Percentiles rank a stretch among this genome's conserved stretches.
These are phyloP conservation scores for Balakata baccata DNA, from an alignment of 345 rosid genomes.

Conservation along the genomic window DNA sequence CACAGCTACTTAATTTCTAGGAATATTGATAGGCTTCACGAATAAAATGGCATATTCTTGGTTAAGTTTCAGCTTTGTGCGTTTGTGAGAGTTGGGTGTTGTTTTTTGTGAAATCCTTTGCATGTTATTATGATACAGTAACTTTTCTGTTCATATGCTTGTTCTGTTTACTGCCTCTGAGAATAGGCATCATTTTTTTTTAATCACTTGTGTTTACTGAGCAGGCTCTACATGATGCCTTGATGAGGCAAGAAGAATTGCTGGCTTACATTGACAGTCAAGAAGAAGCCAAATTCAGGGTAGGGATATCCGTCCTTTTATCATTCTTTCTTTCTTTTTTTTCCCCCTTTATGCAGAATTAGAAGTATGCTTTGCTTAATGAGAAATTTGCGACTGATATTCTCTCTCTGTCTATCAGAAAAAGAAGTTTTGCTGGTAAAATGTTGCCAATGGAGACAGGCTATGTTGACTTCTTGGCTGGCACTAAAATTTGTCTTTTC, in stretches of 20 bases:
- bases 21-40: background rate
- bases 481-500: slow-evolving; percentile 3
- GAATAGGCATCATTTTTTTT: background rate
- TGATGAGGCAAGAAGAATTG: slow-evolving; percentile 78
- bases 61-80: background rate
- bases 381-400: slow-evolving; percentile 3
- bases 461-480: background rate
- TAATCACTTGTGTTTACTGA: background rate
- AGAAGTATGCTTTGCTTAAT: background rate
- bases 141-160: background rate
- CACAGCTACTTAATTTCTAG: background rate
- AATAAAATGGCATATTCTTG: too few relatives aligned
- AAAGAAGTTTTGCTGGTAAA: slow-evolving; percentile 53
- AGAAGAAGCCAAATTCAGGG: slow-evolving; percentile 55
- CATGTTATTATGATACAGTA: background rate
- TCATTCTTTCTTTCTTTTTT: background rate
- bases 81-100: background rate
- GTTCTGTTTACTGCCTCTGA: background rate
- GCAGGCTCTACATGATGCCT: slow-evolving; percentile 82
- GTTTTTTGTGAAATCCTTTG: background rate
- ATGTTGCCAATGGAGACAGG: slow-evolving; percentile 16
- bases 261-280: slow-evolving; percentile 73
- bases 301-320: slow-evolving; percentile 22
- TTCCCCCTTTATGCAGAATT: too few relatives aligned
- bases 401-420: slow-evolving; percentile 31